Percentiles rank a stretch among this genome's conserved stretches.
Conservation (phyloP, 768 basidiomycete species). For the Pleurotus salmoneostramineus region DNA sequence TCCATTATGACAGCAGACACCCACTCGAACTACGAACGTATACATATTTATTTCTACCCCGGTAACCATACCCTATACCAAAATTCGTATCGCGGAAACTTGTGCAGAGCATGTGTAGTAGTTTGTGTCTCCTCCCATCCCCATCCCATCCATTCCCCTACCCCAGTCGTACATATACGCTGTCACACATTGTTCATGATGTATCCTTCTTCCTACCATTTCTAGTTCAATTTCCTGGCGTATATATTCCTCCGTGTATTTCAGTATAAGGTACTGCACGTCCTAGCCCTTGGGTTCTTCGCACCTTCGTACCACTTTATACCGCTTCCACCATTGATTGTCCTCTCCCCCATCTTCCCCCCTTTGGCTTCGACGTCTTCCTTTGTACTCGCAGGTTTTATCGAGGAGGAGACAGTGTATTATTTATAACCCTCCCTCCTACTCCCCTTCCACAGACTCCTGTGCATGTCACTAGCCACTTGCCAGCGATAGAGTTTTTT, state of each 20-base stretch:
- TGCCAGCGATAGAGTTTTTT: background rate
- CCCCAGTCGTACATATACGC: conserved; percentile 1
- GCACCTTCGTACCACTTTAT: too few relatives aligned
- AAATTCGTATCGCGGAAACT: background rate
- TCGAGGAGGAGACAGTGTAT: background rate
- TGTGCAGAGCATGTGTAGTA: background rate
- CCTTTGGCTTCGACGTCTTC: background rate
- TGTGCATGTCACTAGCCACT: background rate
- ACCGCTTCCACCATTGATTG: background rate
- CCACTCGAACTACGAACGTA: too few relatives aligned
- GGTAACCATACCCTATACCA: conserved; percentile 5
- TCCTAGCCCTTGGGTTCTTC: too few relatives aligned
- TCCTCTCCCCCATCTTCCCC: background rate
- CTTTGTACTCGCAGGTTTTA: conserved; percentile 1
- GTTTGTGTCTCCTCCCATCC: background rate
- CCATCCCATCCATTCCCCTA: conserved; percentile 1
- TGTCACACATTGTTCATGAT: background rate
- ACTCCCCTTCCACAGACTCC: background rate
- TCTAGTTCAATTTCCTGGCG: too few relatives aligned
- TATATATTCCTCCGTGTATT: too few relatives aligned
- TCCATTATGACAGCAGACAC: background rate
- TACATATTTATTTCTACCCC: background rate
- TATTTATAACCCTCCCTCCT: background rate
- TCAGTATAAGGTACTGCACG: too few relatives aligned
- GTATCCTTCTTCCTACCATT: too few relatives aligned